Evolutionary conservation across 2,329 filamentous ascomycete genomes (phyloP).

Genomic region (Neopestalotiopsis clavispora): DNA sequence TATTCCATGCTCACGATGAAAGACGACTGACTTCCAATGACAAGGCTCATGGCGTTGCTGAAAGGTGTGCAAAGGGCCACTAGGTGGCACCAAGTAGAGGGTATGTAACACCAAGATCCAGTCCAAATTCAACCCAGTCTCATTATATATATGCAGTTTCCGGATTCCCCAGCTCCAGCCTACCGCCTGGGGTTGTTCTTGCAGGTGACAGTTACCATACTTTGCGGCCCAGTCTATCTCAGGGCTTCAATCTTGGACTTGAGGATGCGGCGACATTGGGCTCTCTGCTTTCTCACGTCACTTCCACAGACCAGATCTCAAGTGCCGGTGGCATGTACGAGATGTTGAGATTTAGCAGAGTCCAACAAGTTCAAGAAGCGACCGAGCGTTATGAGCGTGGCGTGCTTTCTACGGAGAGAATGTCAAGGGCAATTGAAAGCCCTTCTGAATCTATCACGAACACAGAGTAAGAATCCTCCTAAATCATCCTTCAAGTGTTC

Average conservation of each 20-base stretch:
- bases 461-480: not conserved
- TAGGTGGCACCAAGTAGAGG: not conserved
- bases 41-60: not conserved
- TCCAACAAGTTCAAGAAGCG: not conserved
- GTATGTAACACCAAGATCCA: not conserved
- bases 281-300: not conserved
- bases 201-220: slow-evolving; percentile 14
- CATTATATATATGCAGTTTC: not conserved
- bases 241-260: slow-evolving; percentile 16
- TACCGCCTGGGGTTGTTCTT: not conserved
- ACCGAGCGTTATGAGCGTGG: not conserved
- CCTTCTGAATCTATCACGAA: too few species aligned
- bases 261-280: slow-evolving; percentile 15
- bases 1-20: not conserved
- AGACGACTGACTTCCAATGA: not conserved
- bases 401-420: not conserved
- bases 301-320: not conserved
- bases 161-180: not conserved
- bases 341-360: not conserved
- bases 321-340: not conserved
- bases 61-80: not conserved
- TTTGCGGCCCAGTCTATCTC: not conserved
- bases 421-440: not conserved
- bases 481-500: too few species aligned
- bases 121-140: not conserved